These are phyloP conservation scores for Exophiala sp. DNA, from an alignment of 2,329 filamentous ascomycete genomes.

Conservation along the genomic window DNA sequence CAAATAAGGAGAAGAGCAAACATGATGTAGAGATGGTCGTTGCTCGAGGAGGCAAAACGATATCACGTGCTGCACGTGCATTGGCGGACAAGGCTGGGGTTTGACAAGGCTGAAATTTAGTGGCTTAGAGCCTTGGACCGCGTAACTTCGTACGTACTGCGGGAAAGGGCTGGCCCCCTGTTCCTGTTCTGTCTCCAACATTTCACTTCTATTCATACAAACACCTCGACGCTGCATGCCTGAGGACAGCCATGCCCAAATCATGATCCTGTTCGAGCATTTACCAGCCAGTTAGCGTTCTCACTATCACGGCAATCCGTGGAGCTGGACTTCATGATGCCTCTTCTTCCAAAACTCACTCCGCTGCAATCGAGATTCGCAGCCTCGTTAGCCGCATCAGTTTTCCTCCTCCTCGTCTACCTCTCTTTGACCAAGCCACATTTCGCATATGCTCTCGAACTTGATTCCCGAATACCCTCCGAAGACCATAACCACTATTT, in stretches of 20 bases:
- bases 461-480: conserved; percentile 41
- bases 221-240: not conserved
- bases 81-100: no score
- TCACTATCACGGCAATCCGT: not conserved
- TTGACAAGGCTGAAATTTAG: no score
- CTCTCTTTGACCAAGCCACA: conserved; percentile 57
- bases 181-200: no score
- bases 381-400: conserved; percentile 61
- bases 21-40: no score
- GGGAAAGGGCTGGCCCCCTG: no score
- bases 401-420: conserved; percentile 59
- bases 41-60: no score
- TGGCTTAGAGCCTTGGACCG: no score
- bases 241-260: no score
- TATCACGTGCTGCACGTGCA: no score
- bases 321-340: conserved; percentile 33
- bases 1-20: no score
- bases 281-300: not conserved
- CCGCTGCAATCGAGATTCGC: conserved; percentile 69
- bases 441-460: conserved; percentile 62
- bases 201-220: not conserved
- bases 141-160: no score
- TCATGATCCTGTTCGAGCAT: conserved; percentile 4
- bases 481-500: conserved; percentile 47
- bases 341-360: conserved; percentile 51